A percentile compares a stretch with the other conserved stretches of the same genome.
Conservation (phyloP, 2,329 filamentous ascomycete species). For the Thelonectria discophora region DNA sequence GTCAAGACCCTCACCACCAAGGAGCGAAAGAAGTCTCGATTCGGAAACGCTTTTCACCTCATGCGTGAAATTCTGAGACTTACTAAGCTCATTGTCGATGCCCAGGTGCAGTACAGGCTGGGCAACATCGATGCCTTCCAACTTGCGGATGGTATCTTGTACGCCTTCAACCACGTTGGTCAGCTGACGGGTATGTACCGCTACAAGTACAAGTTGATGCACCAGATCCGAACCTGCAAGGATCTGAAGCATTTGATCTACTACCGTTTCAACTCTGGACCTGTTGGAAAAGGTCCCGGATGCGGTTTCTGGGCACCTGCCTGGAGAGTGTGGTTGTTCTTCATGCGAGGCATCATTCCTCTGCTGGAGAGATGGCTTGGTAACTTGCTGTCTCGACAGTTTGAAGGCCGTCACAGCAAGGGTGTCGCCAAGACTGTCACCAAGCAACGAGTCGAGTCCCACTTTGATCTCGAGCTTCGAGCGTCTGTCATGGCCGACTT, state of each 20-base stretch:
- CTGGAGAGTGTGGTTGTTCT: slow-evolving; percentile 99
- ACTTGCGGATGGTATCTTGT: slow-evolving; percentile 97
- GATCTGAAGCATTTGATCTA: slow-evolving; percentile 99
- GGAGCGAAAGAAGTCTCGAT: slow-evolving; percentile 98
- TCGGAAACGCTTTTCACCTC: slow-evolving; percentile 98
- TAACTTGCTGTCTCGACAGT: slow-evolving; percentile 95
- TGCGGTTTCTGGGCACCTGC: slow-evolving; percentile 99
- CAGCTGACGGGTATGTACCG: slow-evolving; percentile 99
- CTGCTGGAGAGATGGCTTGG: slow-evolving; percentile 96
- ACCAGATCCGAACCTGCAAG: slow-evolving; percentile 98
- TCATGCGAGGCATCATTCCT: slow-evolving; percentile 98
- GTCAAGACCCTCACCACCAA: slow-evolving; percentile 99
- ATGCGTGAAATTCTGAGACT: slow-evolving; percentile 97
- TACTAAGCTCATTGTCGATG: slow-evolving; percentile 97
- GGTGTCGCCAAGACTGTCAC: slow-evolving; percentile 99
- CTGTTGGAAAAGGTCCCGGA: slow-evolving; percentile 95
- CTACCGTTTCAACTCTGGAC: slow-evolving; percentile 96
- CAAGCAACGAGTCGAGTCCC: slow-evolving; percentile 98
- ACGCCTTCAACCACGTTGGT: slow-evolving; percentile 98
- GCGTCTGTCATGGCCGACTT: slow-evolving; percentile 99
- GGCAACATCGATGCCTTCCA: slow-evolving; percentile 99
- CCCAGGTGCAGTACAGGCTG: slow-evolving; percentile 95
- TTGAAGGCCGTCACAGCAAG: slow-evolving; percentile 98
- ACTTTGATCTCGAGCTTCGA: slow-evolving; percentile 96
- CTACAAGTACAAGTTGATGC: slow-evolving; percentile 99